A percentile compares a stretch with the other conserved stretches of the same genome.
Evolutionary conservation across 164 flowering plant genomes (phyloP).

Genomic region (Saururus chinensis): DNA sequence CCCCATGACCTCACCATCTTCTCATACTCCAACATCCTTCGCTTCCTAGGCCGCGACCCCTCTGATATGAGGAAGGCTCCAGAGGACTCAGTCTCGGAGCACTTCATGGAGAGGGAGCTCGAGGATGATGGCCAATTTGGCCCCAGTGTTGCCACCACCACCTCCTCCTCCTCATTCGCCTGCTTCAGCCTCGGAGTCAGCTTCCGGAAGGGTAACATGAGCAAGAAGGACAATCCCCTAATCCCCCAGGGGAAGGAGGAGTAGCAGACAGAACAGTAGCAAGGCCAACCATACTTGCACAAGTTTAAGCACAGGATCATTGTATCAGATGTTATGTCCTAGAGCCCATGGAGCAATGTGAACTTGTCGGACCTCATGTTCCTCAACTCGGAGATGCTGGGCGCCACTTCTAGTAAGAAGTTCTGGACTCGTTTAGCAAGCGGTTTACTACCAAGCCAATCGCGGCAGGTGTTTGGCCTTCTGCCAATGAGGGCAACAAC

Average conservation of each 20-base stretch:
- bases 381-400: too few species aligned
- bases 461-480: not conserved
- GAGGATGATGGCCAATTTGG: too few species aligned
- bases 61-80: conserved; percentile 10
- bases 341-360: conserved; percentile 75
- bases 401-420: conserved; percentile 21
- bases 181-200: conserved; percentile 33
- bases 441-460: conserved; percentile 18
- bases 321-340: conserved; percentile 47
- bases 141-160: too few species aligned
- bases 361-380: conserved; percentile 63
- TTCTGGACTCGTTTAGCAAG: conserved; percentile 8
- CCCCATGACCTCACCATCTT: conserved; percentile 31
- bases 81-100: conserved; percentile 31
- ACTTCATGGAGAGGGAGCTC: conserved; percentile 23
- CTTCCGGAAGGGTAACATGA: conserved; percentile 13
- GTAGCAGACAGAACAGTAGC: too few species aligned
- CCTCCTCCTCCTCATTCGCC: conserved; percentile 10
- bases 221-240: conserved; percentile 13
- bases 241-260: conserved; percentile 18
- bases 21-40: conserved; percentile 39
- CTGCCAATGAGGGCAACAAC: conserved; percentile 3
- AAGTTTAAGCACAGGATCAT: conserved; percentile 58
- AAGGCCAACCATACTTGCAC: too few species aligned
- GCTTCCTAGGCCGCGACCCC: conserved; percentile 24